These are phyloP conservation scores for Cardamine occulta DNA, from an alignment of 345 rosid genomes.

Conservation along the genomic window DNA sequence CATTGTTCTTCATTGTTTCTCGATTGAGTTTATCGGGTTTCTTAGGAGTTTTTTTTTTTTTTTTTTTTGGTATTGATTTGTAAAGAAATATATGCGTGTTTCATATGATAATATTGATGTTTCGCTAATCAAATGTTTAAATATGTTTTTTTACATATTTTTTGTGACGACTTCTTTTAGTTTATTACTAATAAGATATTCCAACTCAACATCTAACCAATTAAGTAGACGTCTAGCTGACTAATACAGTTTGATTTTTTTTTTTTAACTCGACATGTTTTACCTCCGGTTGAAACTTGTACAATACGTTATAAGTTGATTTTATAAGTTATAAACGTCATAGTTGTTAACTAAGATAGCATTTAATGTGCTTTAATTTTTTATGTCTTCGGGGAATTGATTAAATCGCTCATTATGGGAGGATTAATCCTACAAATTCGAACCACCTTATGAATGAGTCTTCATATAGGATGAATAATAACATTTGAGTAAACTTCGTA, in stretches of 20 bases:
- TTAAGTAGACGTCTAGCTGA: neutral
- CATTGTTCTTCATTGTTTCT: constrained; percentile 3
- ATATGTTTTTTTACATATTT: too few relatives aligned
- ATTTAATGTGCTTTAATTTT: neutral
- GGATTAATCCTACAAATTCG: constrained; percentile 6
- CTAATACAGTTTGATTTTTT: neutral
- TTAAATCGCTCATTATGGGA: neutral
- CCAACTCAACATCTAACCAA: neutral
- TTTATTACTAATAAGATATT: too few relatives aligned
- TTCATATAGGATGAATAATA: neutral
- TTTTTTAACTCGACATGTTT: neutral
- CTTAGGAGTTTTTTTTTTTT: neutral
- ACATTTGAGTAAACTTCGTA: constrained; percentile 16
- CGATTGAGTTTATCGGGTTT: constrained; percentile 6
- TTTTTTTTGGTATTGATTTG: neutral
- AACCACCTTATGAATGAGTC: constrained; percentile 1
- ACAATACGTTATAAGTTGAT: too few relatives aligned
- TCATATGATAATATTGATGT: neutral
- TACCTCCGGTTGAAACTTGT: neutral
- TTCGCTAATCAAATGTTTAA: neutral
- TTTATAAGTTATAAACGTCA: neutral
- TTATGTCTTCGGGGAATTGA: neutral
- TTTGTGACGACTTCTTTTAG: too few relatives aligned
- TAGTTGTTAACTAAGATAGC: neutral
- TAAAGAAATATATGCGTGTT: neutral